phyloP scores from a whole-genome alignment of 2,329 filamentous ascomycete genomes.

The Ophiostoma populinum region DNA sequence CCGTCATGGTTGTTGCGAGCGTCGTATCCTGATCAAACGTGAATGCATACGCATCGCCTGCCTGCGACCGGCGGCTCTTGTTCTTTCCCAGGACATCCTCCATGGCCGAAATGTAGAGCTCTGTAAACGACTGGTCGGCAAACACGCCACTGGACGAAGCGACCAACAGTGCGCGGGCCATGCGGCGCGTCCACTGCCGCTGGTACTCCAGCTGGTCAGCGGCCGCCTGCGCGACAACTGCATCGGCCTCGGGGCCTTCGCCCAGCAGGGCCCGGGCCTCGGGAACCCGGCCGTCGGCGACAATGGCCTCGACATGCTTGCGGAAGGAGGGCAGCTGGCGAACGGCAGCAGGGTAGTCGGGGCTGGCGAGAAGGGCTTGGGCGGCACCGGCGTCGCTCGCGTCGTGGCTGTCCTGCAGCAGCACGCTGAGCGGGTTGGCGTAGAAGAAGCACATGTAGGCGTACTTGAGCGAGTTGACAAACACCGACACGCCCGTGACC shows the following conservation, averaged over 20 bases:
- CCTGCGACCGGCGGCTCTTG: too few relatives aligned
- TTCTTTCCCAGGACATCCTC: conserved; percentile 1
- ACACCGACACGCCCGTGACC: conserved; percentile 56
- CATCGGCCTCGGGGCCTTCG: neutral
- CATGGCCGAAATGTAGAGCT: conserved; percentile 44
- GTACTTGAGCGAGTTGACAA: conserved; percentile 59
- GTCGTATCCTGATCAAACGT: conserved; percentile 23
- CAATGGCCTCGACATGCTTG: conserved; percentile 28
- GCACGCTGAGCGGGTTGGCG: conserved; percentile 54
- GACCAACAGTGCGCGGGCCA: conserved; percentile 33
- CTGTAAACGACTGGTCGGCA: conserved; percentile 23
- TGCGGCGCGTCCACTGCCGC: conserved; percentile 18
- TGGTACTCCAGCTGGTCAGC: conserved; percentile 21
- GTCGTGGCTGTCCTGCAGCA: conserved; percentile 25
- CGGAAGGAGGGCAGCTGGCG: conserved; percentile 55
- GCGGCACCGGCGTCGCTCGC: conserved; percentile 13
- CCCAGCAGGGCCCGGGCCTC: conserved; percentile 35
- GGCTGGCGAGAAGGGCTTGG: conserved; percentile 17
- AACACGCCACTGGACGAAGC: conserved; percentile 20
- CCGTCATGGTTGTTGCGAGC: conserved; percentile 26
- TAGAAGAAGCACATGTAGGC: conserved; percentile 79
- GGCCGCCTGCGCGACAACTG: conserved; percentile 17
- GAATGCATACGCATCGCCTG: conserved; percentile 29
- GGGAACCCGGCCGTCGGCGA: conserved; percentile 24
- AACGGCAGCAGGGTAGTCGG: conserved; percentile 48